Base-by-base conservation (phyloP, 2,329 filamentous ascomycete genomes). In the Emergomyces pasteurianus region DNA sequence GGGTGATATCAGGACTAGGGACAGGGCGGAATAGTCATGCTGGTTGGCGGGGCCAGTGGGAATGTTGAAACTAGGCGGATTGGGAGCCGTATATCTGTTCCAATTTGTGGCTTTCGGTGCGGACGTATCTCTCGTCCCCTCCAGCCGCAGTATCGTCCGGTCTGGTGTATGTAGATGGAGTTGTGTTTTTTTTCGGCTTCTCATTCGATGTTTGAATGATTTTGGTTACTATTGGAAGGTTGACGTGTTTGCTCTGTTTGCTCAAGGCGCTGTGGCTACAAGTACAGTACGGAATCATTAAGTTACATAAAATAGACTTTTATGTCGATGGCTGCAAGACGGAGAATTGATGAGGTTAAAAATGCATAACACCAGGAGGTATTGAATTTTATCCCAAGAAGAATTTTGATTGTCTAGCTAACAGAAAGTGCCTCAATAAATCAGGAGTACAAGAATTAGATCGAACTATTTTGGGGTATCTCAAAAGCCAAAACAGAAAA, bases 181-280 rank as follows among this genome's bases (percentile, higher is more conserved):
- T 34, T 40, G 31, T n/a, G n/a, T n/a, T n/a, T n/a, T 26, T 21
- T 21, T 14, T 21, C 9, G 8, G 3, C 10, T 21, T 54, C 31
- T 54, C 36, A 2, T 53, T 49, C 18, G 26, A 34, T 36, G 16
- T 53, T 31, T 9, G n/a, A 31, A 31, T 54, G 7, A 5, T 31
- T 47, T 21, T 31, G 16, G 23, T 46, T 12, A 31, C n/a, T n/a
- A n/a, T n/a, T n/a, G 40, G 58, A 23, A 21, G 7, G 42, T 16
- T 5, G 38, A 0, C 14, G 34, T 63, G 60, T 63, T 65, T 65
- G 63, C 56, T 58, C 57, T 63, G 63, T 65, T 65, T 65, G 63
- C 54, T 54, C 31, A n/a, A n/a, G n/a, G n/a, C n/a, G n/a, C n/a
- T n/a, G n/a, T n/a, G n/a, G n/a, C n/a, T n/a, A n/a, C n/a, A n/a